Evolutionary conservation across 1,139 yeast genomes (phyloP), one percentile per base, ranked within the genome.

Genomic region (Arxiozyma heterogenica): DNA sequence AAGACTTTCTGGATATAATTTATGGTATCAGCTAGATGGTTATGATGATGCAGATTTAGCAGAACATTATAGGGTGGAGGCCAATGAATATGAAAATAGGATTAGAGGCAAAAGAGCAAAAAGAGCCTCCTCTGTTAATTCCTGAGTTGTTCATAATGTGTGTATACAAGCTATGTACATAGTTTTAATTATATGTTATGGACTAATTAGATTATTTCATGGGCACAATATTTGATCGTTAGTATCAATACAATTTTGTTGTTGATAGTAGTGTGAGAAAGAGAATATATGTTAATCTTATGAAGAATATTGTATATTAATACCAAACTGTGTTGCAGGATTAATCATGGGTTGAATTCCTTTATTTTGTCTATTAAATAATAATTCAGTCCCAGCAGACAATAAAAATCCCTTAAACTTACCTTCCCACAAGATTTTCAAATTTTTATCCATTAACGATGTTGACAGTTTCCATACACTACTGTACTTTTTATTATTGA

Each of bases 11-110:
- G 79, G 80, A 42, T 81, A 81, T 64, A 80, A 85, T 64, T 74
- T 88, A 42, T 90, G 96, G 96, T 87, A 84, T 63, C 89, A 87
- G 63, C 76, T 90, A 22, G 96, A 89, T 67, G 93, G 90, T 4
- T 78, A 80, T 52, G 82, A 85, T 57, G 93, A 85, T 64, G 89
- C 83, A 49, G 64, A 61, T 3, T 47, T 73, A 30, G 73, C 75
- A 0, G 77, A 74, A 55, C 59, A 61, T 20, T 57, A 73, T 43
- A 65, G 78, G 54, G 61, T 66, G 41, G 72, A 67, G 39, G 56
- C 73, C 23, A 66, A 66, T 48, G 69, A 71, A 21, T 67, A 68
- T 55, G 77, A 74, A 57, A 67, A 71, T 49, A 68, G 72, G n/a
- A 66, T 73, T 55, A 71, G 67, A 61, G 66, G 66, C 30, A 70